These are phyloP conservation scores for Adansonia rubrostipa DNA, from an alignment of 441 rosid genomes.

Conservation along the genomic window DNA sequence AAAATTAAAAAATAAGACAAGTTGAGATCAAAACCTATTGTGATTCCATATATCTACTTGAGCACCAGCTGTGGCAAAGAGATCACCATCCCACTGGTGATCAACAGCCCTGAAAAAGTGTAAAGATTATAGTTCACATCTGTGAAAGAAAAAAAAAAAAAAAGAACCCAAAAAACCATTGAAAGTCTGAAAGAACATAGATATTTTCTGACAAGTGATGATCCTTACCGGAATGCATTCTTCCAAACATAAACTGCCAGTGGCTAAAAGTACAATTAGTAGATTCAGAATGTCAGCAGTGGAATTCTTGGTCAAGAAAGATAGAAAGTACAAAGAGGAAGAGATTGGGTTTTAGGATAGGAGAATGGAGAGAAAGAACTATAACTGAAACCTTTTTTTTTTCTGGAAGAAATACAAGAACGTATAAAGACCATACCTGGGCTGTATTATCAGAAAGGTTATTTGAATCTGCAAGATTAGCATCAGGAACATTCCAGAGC, in stretches of 20 bases:
- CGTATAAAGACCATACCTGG: slow-evolving; percentile 50
- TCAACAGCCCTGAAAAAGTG: slow-evolving; percentile 74
- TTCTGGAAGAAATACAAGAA: not conserved
- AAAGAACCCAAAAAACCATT: not conserved
- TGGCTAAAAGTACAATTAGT: slow-evolving; percentile 52
- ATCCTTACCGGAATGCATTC: slow-evolving; percentile 78
- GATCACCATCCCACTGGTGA: slow-evolving; percentile 91
- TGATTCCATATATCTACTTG: slow-evolving; percentile 97
- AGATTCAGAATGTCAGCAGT: slow-evolving; percentile 21
- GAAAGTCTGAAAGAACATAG: not conserved
- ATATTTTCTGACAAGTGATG: slow-evolving; percentile 25
- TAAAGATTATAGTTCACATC: slow-evolving; percentile 10
- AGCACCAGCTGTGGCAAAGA: slow-evolving; percentile 94
- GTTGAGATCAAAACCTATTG: slow-evolving; percentile 62
- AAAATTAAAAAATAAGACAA: not conserved
- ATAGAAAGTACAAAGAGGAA: not conserved
- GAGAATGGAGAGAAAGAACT: not conserved
- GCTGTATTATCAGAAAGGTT: slow-evolving; percentile 43
- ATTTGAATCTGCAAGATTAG: slow-evolving; percentile 55
- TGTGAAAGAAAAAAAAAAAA: not conserved
- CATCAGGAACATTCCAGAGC: slow-evolving; percentile 89
- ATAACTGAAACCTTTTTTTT: not conserved
- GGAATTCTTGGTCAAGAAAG: not conserved
- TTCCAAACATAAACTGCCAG: slow-evolving; percentile 73
- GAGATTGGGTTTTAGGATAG: not conserved